These are phyloP conservation scores for Calonectria hawksworthii DNA, from an alignment of 2,329 filamentous ascomycete genomes.

Conservation along the genomic window DNA sequence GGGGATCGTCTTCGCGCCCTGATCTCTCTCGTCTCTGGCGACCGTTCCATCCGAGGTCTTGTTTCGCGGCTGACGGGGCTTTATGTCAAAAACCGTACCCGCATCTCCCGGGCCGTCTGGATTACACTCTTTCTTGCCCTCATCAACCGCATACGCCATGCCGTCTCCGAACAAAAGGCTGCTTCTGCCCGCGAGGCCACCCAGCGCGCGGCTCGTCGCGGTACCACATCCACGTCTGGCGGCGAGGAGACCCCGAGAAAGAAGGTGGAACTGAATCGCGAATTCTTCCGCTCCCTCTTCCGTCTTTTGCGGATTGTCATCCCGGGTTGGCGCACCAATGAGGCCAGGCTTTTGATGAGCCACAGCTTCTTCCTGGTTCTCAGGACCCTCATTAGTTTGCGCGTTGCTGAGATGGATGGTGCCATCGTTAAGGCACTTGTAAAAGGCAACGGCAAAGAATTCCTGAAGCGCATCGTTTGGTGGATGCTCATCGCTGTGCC, in stretches of 20 bases:
- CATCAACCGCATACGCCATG: conserved; percentile 89
- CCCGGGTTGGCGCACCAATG: conserved; percentile 90
- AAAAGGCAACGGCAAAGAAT: conserved; percentile 90
- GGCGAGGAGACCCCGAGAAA: conserved; percentile 66
- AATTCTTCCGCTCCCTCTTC: conserved; percentile 82
- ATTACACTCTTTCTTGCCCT: conserved; percentile 85
- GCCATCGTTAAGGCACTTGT: conserved; percentile 93
- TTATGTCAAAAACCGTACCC: conserved; percentile 84
- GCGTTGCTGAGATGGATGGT: conserved; percentile 96
- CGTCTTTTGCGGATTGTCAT: conserved; percentile 88
- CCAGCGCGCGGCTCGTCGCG: conserved; percentile 62
- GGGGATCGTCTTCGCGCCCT: conserved; percentile 66
- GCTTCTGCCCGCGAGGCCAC: conserved; percentile 79
- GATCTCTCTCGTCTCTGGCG: conserved; percentile 62
- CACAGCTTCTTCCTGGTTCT: conserved; percentile 95
- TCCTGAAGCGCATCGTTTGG: conserved; percentile 90
- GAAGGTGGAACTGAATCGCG: conserved; percentile 92
- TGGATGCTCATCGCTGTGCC: conserved; percentile 99
- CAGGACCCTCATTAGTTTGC: conserved; percentile 91
- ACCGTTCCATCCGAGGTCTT: conserved; percentile 75
- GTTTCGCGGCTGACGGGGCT: conserved; percentile 77
- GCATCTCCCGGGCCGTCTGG: conserved; percentile 87
- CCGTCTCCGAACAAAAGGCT: conserved; percentile 93
- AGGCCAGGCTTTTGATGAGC: conserved; percentile 86
- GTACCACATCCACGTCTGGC: conserved; percentile 59